Percentiles rank a stretch among this genome's conserved stretches.
phyloP scores from a whole-genome alignment of 228 moss, liverwort and hornwort genomes.

The Sphagnum magellanicum region DNA sequence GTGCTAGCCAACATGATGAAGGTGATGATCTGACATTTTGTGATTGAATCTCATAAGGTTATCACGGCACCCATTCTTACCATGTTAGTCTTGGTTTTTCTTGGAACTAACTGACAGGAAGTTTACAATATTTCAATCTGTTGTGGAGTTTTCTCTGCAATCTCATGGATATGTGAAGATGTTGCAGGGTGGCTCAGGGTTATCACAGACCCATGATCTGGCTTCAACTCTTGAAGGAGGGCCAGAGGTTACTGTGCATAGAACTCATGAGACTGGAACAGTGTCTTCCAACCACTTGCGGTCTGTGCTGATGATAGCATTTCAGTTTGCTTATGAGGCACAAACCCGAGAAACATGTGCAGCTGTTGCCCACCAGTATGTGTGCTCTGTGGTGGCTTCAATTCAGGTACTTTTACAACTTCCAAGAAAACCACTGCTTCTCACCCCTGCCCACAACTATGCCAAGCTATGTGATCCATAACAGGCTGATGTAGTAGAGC shows the following conservation, averaged over 20 bases:
- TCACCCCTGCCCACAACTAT: no score
- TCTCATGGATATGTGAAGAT: constrained; percentile 2
- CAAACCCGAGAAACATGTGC: constrained; percentile 57
- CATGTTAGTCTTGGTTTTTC: no score
- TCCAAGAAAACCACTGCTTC: neutral
- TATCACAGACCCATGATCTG: constrained; percentile 82
- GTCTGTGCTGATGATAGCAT: constrained; percentile 59
- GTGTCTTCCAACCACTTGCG: constrained; percentile 49
- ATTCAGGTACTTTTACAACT: constrained; percentile 10
- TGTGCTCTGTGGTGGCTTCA: constrained; percentile 57
- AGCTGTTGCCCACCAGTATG: constrained; percentile 58
- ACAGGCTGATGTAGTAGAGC: no score
- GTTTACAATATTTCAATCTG: no score
- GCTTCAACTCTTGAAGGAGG: constrained; percentile 93
- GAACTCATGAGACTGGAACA: constrained; percentile 48
- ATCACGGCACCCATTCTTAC: no score
- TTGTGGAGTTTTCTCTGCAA: no score
- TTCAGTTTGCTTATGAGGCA: constrained; percentile 55
- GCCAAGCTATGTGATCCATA: no score
- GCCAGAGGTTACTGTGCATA: constrained; percentile 58
- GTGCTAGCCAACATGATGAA: no score
- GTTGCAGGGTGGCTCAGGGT: constrained; percentile 28
- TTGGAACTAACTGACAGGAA: no score
- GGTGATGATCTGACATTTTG: no score
- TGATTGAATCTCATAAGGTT: no score